Evolutionary conservation across 2,329 filamentous ascomycete species (phyloP).

Genomic region (Diplodia sapinea): DNA sequence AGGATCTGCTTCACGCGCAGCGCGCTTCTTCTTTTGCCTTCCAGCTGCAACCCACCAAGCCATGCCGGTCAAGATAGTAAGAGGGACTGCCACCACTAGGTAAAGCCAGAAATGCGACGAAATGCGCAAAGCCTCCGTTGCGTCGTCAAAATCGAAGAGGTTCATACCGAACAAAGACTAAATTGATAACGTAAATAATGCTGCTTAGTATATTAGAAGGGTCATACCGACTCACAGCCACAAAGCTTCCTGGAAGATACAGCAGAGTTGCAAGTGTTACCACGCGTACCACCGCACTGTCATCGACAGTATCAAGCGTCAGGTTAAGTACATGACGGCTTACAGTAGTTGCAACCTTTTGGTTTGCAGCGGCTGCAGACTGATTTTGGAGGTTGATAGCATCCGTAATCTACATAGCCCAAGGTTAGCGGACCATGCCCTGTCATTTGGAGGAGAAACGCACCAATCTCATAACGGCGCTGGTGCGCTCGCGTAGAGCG

Average conservation of each 20-base stretch:
- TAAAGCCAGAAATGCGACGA: slow-evolving; percentile 16
- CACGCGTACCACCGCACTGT: slow-evolving; percentile 14
- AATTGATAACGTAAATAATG: not conserved
- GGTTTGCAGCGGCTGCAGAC: slow-evolving; percentile 1
- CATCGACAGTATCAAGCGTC: slow-evolving; percentile 21
- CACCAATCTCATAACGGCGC: slow-evolving; percentile 3
- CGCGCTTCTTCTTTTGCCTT: slow-evolving; percentile 18
- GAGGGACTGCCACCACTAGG: slow-evolving; percentile 4
- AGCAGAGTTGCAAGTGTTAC: slow-evolving; percentile 18
- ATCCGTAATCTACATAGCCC: slow-evolving; percentile 2
- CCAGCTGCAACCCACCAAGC: slow-evolving; percentile 12
- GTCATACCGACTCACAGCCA: not conserved
- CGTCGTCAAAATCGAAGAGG: slow-evolving; percentile 15
- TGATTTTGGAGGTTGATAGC: slow-evolving; percentile 10
- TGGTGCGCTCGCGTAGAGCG: not conserved
- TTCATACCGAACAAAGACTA: slow-evolving; percentile 25
- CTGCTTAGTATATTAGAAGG: not conserved
- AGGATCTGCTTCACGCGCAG: no score
- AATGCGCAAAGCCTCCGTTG: not conserved
- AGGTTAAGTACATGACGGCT: slow-evolving; percentile 5
- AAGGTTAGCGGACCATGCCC: no score
- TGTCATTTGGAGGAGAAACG: not conserved
- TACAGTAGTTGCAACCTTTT: slow-evolving; percentile 6
- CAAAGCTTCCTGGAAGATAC: slow-evolving; percentile 14
- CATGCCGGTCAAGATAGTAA: slow-evolving; percentile 8